Evolutionary conservation across 192 early-diverging fungal genomes (phyloP), one percentile per base, ranked within the genome.

Genomic region (Coemansia sp.): DNA sequence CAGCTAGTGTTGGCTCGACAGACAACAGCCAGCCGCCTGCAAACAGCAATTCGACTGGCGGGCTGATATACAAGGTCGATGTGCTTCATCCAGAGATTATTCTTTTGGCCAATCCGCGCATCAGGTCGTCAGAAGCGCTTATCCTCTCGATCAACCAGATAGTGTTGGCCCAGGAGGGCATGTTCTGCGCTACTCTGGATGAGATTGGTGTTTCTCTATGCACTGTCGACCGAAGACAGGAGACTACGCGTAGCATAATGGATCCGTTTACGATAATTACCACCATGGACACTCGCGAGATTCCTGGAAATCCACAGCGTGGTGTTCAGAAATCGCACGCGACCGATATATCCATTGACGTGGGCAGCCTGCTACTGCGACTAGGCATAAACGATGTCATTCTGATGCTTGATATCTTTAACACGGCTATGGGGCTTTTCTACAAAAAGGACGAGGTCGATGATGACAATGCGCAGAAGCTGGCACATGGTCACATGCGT

Each of bases 201-300:
- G 89, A 93, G 63, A 84, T 94, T 45, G 92, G 94, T 42, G 93
- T 98, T 86, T 91, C 90, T 36, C 83, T 99, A 14, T 98, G 95
- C 84, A 86, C 86, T 10, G 93, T 98, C 87, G 90, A 94, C 67
- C 88, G 86, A 55, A 83, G 92, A 11, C 83, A 88, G 7, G 89
- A 92, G 38, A 93, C 95, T 0, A 83, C 83, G 5, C 70, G 97
- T 20, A 87, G 89, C 7, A 92, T 98, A 49, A 92, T 99, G 69
- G 91, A 98, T 64, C 92, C 92, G 48, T 96, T 96, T 74, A 89
- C 96, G 55, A 73, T 96, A 16, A 87, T 89, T 4, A 60, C 93
- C 22, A 86, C 88, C 0, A 87, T 94, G 87, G 94, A 96, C 66
- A 87, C 84, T 34, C 87, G 88, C 11, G 82, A 83, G 8, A 77